These are phyloP conservation scores for Corymbia maculata DNA, from an alignment of 345 rosid genomes.

Conservation along the genomic window DNA sequence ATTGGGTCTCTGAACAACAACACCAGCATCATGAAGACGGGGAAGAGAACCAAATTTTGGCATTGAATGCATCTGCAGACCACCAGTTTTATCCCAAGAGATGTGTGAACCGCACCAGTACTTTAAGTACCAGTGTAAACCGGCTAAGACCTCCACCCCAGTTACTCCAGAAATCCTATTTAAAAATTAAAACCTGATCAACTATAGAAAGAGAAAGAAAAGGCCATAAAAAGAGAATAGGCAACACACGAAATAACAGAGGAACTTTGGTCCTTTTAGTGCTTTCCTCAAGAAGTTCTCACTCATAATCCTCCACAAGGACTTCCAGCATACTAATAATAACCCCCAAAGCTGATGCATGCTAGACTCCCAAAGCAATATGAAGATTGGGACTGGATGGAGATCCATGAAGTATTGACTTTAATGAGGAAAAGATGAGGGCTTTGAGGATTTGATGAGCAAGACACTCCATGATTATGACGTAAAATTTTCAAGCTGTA, in stretches of 20 bases:
- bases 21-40: conserved; percentile 29
- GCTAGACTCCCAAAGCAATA: background rate
- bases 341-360: background rate
- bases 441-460: background rate
- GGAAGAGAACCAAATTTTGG: conserved; percentile 46
- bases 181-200: conserved; percentile 1
- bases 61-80: conserved; percentile 30
- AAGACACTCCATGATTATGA: background rate
- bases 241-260: background rate
- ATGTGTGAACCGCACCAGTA: conserved; percentile 53
- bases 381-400: background rate
- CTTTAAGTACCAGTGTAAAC: conserved; percentile 67
- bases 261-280: background rate
- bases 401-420: background rate
- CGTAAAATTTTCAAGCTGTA: background rate
- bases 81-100: conserved; percentile 74
- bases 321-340: background rate
- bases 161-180: conserved; percentile 50
- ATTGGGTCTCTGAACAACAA: conserved; percentile 39
- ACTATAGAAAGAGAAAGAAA: background rate
- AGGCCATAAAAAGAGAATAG: background rate
- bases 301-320: background rate
- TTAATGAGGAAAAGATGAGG: background rate
- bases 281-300: background rate
- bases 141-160: conserved; percentile 54